Conservation (phyloP, 805 yeast genomes). For the Pichia membranifaciens region DNA sequence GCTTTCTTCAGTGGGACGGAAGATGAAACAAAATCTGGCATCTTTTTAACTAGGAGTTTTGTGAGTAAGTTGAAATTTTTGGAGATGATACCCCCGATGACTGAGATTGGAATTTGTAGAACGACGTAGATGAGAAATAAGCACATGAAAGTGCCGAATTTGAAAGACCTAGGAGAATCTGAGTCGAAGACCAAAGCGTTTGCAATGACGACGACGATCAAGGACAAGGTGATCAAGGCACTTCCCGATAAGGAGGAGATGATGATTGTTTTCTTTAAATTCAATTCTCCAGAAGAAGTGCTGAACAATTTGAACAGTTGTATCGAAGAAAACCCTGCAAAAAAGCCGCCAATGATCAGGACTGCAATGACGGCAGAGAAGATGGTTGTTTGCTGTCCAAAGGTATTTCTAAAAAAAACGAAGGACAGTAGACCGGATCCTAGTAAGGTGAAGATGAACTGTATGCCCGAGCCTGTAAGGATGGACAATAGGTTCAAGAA, state of each 20-base stretch:
- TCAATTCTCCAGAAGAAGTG: constrained; percentile 28
- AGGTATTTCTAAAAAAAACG: constrained; percentile 22
- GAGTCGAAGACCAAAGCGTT: constrained; percentile 72
- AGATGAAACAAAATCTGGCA: constrained; percentile 21
- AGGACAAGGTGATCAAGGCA: constrained; percentile 40
- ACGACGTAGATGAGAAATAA: constrained; percentile 54
- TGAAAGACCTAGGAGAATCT: constrained; percentile 69
- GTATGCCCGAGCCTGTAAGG: constrained; percentile 69
- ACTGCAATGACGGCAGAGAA: constrained; percentile 53
- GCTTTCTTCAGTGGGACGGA: not conserved
- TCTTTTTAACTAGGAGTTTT: constrained; percentile 8
- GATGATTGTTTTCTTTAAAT: constrained; percentile 27
- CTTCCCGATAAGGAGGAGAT: constrained; percentile 45
- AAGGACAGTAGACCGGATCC: constrained; percentile 57
- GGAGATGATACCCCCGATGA: constrained; percentile 60
- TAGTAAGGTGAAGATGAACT: constrained; percentile 56
- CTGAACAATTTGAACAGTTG: constrained; percentile 53
- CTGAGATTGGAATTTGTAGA: constrained; percentile 68
- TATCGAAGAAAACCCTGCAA: constrained; percentile 70
- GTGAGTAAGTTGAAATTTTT: constrained; percentile 21
- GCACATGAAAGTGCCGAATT: constrained; percentile 66
- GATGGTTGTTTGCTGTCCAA: constrained; percentile 61
- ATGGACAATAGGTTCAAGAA: constrained; percentile 46
- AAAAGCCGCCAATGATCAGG: constrained; percentile 64
- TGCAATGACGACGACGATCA: constrained; percentile 46